Percentiles rank a stretch among this genome's conserved stretches.
Evolutionary conservation across 345 rosid species (phyloP).

Genomic region (Rhodomyrtus tomentosa): DNA sequence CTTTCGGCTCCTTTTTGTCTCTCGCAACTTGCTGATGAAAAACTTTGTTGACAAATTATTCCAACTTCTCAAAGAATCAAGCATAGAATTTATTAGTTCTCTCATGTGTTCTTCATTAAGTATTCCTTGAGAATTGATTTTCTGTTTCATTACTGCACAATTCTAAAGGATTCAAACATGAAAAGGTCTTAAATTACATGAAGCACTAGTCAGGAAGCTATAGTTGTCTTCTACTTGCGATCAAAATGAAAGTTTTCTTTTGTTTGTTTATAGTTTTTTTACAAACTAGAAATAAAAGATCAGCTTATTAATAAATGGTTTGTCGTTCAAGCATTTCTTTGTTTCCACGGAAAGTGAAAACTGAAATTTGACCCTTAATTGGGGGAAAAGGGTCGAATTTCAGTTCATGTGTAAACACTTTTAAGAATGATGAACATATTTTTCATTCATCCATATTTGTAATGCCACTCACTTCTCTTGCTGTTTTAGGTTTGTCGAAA

Average conservation of each 20-base stretch:
- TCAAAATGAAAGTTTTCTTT: background rate
- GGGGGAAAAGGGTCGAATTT: too few relatives aligned
- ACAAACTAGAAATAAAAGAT: background rate
- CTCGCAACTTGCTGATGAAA: background rate
- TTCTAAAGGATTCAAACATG: background rate
- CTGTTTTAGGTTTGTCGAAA: too few relatives aligned
- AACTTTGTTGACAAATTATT: background rate
- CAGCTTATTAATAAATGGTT: background rate
- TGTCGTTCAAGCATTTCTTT: background rate
- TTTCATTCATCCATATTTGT: too few relatives aligned
- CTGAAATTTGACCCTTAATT: too few relatives aligned
- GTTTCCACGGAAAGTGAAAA: background rate
- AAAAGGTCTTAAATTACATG: background rate
- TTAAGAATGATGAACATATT: too few relatives aligned
- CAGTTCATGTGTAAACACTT: too few relatives aligned
- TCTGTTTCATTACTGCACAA: background rate
- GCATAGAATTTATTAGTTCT: background rate
- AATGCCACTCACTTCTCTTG: too few relatives aligned
- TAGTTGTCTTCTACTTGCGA: background rate
- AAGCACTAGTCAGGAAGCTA: background rate
- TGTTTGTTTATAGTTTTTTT: too few relatives aligned
- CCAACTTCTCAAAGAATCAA: background rate
- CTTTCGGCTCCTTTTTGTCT: background rate
- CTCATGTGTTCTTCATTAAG: background rate
- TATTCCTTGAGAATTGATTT: too few relatives aligned